Base-by-base conservation (phyloP, 2,329 filamentous ascomycete species). In the Venturia carpophila region DNA sequence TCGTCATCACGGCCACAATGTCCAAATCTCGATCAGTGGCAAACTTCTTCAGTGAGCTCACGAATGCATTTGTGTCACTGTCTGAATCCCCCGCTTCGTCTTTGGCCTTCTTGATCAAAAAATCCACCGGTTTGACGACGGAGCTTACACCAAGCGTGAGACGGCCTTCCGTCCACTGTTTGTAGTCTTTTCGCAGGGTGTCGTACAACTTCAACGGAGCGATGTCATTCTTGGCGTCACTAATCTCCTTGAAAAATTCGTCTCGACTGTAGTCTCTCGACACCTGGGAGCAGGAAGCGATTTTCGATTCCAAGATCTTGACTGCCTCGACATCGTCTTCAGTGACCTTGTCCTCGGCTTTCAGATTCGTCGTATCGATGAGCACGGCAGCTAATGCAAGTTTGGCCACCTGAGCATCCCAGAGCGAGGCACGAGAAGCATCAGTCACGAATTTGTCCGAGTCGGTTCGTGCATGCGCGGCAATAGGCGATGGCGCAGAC, bases 151-250 rank as follows among this genome's bases (percentile, higher is more conserved):
- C 90, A 5, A 93, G 79, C 21, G 76, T 79, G 45, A 85, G 72
- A 0, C 69, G 74, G 63, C 75, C 77, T 13, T 77, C 77, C 65
- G 85, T 84, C 90, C 90, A 94, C 71, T 89, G 82, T 77, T 95
- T 95, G 76, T 92, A 95, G 76, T 95, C 90, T 74, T 93, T 93
- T 68, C 88, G 81, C 63, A 93, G 75, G 47, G 92, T 82, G 69
- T 92, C 90, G 27, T 82, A 77, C 69, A 91, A 75, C 45, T 76
- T 78, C 58, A 94, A 76, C 0, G 72, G 69, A 2, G 81, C 83
- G 63, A 94, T 80, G 69, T 91, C 83, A 68, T 85, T 82, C 74
- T 92, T 92, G 5, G 89, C 86, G 5, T 75, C 75, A 0, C 80
- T 79, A 34, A 92, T 81, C 65, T 84, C 77, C 5, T 80, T 73